Base-by-base conservation (phyloP, 2,329 filamentous ascomycete species). In the Neofusicoccum kwambonambiense region DNA sequence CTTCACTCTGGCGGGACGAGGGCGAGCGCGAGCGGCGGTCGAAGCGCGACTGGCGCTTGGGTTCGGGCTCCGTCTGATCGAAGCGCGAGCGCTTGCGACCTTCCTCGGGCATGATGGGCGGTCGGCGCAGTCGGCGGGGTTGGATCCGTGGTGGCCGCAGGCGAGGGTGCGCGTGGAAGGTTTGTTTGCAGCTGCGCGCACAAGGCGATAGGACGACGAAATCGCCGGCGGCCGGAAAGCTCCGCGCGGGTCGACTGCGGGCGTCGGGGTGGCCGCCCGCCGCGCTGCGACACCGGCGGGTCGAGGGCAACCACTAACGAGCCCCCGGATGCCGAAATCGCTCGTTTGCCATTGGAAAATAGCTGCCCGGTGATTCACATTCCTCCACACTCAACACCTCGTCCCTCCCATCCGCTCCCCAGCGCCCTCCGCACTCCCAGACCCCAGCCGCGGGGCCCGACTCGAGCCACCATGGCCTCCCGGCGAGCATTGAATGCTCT, bases 1-100 rank as follows among this genome's bases (percentile, higher is more conserved):
- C 80, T 67, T 96, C 91, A 31, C 87, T 83, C 72, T 87, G 85
- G 31, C 84, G 79, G 66, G 80, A 79, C 31, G 87, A 85, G 22
- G 93, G 93, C 37, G 93, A 97, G 69, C 92, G 90, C 65, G 95
- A 98, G 72, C 95, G 90, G 72, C 93, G 88, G 79, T 97, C 94
- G 78, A 97, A 97, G 75, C 93, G 87, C 57, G 93, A 96, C 49
- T 72, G 73, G 67, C 78, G 77, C 73, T 89, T 89, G 65, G 90
- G 87, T 74, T 95, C 92, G 5, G 91, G 88, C 76, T 94, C 92
- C 52, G 89, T 95, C 78, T 96, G 92, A 76, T 98, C 94, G 79
- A 98, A 97, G 77, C 94, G 92, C 74, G 93, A 97, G 68, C 93
- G 90, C 83, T 96, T 96, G 67, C 89, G 86, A 70, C 93, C 90